Evolutionary conservation across 345 rosid species (phyloP), one percentile per base, ranked within the genome.

Genomic region (Rubroshorea leprosula): DNA sequence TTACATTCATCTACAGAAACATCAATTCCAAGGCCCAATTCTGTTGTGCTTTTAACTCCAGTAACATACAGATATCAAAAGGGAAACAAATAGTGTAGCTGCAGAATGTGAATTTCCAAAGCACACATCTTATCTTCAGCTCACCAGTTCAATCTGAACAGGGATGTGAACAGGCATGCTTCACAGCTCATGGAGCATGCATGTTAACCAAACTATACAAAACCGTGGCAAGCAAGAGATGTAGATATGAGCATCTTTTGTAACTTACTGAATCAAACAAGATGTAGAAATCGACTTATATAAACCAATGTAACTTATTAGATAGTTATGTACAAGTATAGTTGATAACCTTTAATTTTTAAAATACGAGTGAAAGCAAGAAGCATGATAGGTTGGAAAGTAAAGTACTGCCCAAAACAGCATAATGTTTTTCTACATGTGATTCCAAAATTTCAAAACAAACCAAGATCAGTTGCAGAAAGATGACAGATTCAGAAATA

Each of bases 1-100:
- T 62, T 71, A 81, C 58, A 74, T 47, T 71, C 78, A 86, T 68
- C 74, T 80, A 79, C 69, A 72, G 72, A 72, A 72, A 68, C 74
- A 67, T 73, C 74, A 78, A 59, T 72, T 77, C 71, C 82, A 68
- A 68, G 74, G 71, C 77, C 76, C 76, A 60, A 66, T 3, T 75
- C 84, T 67, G 84, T 83, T 60, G 78, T 80, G 72, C 70, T 74
- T 78, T 69, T 65, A 68, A 75, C 83, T 70, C 78, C 78, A 68
- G 65, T 71, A 57, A 67, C 45, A 60, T 43, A 68, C 61, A 63
- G 55, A 72, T n/a, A 62, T 62, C 54, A 71, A 68, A 66, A 63
- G 63, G 47, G 61, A 71, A 67, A 74, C 64, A 72, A 62, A 76
- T 49, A 68, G 62, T 53, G 63, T 56, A 55, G 54, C 41, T 23